Base-by-base conservation (phyloP, 23 red algal species). In the Agarophyton chilense region DNA sequence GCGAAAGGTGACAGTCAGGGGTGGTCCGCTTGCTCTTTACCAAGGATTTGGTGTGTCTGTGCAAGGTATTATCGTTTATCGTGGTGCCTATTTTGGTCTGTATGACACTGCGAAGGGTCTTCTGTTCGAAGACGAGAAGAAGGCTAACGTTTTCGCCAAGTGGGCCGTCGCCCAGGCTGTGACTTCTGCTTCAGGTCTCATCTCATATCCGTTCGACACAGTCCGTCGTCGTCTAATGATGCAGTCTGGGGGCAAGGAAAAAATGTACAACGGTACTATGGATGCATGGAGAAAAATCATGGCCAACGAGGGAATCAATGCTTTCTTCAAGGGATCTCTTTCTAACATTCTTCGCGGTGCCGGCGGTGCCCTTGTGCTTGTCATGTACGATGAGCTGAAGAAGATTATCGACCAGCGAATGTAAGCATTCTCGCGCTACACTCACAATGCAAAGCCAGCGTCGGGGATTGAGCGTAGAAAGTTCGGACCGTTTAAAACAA, bases 351-450 rank as follows among this genome's bases (percentile, higher is more conserved):
- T 99, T 51, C 97, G 97, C 43, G 97, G 97, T 54, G 90, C 97
- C 18, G 97, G 97, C 52, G 97, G 97, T 55, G 97, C 97, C 13
- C 91, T 99, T 31, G 97, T 99, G 47, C 88, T 99, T 28, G 97
- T 99, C 67, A 89, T 96, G 84, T 98, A 99, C 52, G 97, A 99
- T 73, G 97, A 99, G 72, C 57, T 99, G 49, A 99, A 99, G 97
- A 94, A 94, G 78, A 77, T 98, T 41, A 98, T 98, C 46, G 91
- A 98, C 63, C 25, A 43, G 21, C 74, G 68, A 29, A 63, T 95
- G 65, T 90, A 90, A 78, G 58, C 46, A 36, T 21, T 47, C 10
- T 34, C 41, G 68, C 2, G 41, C 16, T 19, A 19, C 29, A 29
- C n/a, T 74, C 68, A 49, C 68, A 49, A 21, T 49, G 68, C 68